Percentiles rank a stretch among this genome's conserved stretches.
Conservation (phyloP, 192 early-diverging fungal species). For the Mortierella alpina region DNA sequence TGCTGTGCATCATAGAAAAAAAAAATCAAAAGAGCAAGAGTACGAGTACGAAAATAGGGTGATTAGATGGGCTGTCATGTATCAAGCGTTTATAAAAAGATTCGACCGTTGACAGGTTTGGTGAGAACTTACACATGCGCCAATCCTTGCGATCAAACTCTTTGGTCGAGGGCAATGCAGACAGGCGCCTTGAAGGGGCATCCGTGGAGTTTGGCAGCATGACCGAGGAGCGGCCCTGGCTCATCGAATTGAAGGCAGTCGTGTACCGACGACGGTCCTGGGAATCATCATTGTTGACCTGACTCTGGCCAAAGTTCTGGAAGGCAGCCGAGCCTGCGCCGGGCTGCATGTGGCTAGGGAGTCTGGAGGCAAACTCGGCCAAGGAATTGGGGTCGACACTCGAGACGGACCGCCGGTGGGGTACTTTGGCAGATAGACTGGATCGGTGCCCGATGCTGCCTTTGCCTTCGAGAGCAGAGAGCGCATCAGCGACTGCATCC, state of each 20-base stretch:
- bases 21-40: neutral
- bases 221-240: conserved; percentile 13
- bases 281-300: conserved; percentile 34
- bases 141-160: conserved; percentile 46
- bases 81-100: too few species aligned
- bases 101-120: too few species aligned
- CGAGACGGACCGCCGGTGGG: conserved; percentile 25
- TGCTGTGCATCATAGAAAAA: conserved; percentile 22
- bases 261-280: conserved; percentile 46
- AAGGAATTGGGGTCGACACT: conserved; percentile 29
- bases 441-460: conserved; percentile 22
- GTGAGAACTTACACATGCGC: conserved; percentile 36
- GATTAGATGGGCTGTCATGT: neutral
- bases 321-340: conserved; percentile 30
- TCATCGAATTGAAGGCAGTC: conserved; percentile 32
- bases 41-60: neutral
- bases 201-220: neutral
- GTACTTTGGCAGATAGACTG: conserved; percentile 24
- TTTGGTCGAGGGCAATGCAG: conserved; percentile 17
- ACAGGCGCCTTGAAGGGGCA: conserved; percentile 24
- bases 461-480: conserved; percentile 53
- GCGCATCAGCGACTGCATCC: conserved; percentile 42
- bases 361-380: conserved; percentile 42
- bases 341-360: conserved; percentile 40
- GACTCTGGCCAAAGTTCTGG: conserved; percentile 39